A percentile compares a stretch with the other conserved stretches of the same genome.
Evolutionary conservation across 208 protist genomes (phyloP).

Genomic region (Borovskyia barvae): DNA sequence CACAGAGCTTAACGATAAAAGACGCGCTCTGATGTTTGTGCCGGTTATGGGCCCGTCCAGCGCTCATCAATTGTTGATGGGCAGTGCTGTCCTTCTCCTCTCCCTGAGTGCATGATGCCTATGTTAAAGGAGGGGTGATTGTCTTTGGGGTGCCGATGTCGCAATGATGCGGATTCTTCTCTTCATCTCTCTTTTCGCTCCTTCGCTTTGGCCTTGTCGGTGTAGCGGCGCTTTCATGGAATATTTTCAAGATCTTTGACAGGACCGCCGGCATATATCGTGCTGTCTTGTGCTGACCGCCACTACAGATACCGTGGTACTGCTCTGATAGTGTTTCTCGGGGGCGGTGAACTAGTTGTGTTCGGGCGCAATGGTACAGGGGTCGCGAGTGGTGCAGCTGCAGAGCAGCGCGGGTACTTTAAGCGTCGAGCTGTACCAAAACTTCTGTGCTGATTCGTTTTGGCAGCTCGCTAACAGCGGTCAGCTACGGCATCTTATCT

Average conservation of each 20-base stretch:
- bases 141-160: too few species aligned
- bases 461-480: conserved; percentile 40
- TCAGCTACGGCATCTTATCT: conserved; percentile 41
- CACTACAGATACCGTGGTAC: neutral
- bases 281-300: too few species aligned
- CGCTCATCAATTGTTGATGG: too few species aligned
- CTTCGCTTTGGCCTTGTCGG: neutral
- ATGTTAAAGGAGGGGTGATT: too few species aligned
- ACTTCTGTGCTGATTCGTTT: conserved; percentile 30
- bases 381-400: conserved; percentile 47
- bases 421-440: conserved; percentile 60
- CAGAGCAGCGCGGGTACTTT: conserved; percentile 37
- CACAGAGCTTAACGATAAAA: too few species aligned
- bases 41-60: too few species aligned
- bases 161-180: too few species aligned
- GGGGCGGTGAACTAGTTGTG: neutral
- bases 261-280: too few species aligned
- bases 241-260: too few species aligned
- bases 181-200: neutral
- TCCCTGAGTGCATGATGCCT: too few species aligned
- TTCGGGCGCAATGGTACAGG: neutral
- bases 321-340: neutral
- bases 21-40: too few species aligned
- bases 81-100: too few species aligned
- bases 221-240: neutral